These are phyloP conservation scores for Aspergillus vadensis DNA, from an alignment of 2,329 filamentous ascomycete genomes.

Conservation along the genomic window DNA sequence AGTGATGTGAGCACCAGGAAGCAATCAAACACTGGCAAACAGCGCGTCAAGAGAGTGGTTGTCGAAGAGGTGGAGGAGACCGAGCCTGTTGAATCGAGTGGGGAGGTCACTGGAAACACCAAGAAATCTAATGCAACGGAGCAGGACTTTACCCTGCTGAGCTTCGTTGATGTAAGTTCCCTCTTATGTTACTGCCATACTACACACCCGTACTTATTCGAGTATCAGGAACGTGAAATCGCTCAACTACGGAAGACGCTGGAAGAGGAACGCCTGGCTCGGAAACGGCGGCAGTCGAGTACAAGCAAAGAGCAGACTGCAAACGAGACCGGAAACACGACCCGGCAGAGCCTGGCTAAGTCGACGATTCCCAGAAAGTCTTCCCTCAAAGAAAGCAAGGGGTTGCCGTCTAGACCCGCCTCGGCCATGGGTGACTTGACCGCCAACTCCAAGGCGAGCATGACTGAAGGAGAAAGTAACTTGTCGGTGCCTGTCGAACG, in stretches of 20 bases:
- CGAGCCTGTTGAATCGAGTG: conserved; percentile 33
- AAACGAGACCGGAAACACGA: conserved; percentile 43
- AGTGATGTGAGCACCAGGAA: conserved; percentile 29
- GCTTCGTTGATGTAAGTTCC: conserved; percentile 52
- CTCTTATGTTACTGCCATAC: background rate
- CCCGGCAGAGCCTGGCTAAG: conserved; percentile 42
- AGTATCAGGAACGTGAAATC: conserved; percentile 49
- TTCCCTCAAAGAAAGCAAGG: conserved; percentile 55
- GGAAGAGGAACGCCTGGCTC: conserved; percentile 56
- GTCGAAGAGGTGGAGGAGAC: conserved; percentile 38
- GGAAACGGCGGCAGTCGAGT: conserved; percentile 42
- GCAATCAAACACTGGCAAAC: conserved; percentile 41
- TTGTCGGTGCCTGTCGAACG: conserved; percentile 33
- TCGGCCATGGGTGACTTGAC: conserved; percentile 41
- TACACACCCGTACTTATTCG: background rate
- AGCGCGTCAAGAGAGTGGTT: conserved; percentile 42
- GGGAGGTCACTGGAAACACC: conserved; percentile 29
- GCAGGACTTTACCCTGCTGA: conserved; percentile 56
- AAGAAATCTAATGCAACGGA: conserved; percentile 29
- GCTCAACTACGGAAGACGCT: conserved; percentile 56
- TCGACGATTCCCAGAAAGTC: conserved; percentile 53
- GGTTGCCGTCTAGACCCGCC: conserved; percentile 33
- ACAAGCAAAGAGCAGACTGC: conserved; percentile 34
- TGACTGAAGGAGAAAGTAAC: conserved; percentile 33
- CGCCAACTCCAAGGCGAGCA: conserved; percentile 31